Conservation (phyloP, 208 protist genomes). For the Leishmania martiniquensis region DNA sequence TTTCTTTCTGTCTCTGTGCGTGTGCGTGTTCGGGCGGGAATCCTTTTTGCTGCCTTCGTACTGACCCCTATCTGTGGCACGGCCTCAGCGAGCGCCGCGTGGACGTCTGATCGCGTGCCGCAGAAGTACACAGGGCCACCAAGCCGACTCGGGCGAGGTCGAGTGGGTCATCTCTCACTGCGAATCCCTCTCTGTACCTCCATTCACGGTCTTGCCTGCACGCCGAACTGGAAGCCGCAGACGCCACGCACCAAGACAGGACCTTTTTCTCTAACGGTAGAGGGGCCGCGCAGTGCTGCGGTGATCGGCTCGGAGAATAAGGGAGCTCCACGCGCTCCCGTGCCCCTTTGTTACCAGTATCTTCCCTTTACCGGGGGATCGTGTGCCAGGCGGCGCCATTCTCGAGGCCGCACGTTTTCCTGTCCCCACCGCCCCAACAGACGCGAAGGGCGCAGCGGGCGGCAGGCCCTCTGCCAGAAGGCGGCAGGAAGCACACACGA, state of each 20-base stretch:
- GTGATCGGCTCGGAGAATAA: not conserved
- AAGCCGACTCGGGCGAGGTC: no score
- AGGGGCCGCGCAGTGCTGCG: not conserved
- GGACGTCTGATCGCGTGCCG: not conserved
- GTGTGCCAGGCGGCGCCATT: not conserved
- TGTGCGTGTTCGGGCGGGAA: no score
- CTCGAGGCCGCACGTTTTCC: not conserved
- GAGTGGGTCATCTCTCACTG: not conserved
- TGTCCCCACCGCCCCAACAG: not conserved
- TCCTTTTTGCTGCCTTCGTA: not conserved
- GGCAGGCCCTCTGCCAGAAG: not conserved
- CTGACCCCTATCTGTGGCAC: not conserved
- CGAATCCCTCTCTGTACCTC: no score
- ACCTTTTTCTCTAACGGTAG: not conserved
- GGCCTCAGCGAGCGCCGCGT: not conserved
- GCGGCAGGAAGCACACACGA: not conserved
- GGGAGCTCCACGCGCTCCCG: not conserved
- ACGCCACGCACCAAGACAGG: not conserved
- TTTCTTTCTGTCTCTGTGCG: not conserved
- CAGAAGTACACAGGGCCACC: no score
- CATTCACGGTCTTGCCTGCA: not conserved
- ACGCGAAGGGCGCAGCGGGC: not conserved
- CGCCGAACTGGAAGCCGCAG: not conserved
- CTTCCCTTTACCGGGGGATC: not conserved
- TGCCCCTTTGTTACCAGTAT: not conserved